Percentiles rank a stretch among this genome's conserved stretches.
These are phyloP conservation scores for Terana coerulea DNA, from an alignment of 768 basidiomycete species.

Conservation along the genomic window DNA sequence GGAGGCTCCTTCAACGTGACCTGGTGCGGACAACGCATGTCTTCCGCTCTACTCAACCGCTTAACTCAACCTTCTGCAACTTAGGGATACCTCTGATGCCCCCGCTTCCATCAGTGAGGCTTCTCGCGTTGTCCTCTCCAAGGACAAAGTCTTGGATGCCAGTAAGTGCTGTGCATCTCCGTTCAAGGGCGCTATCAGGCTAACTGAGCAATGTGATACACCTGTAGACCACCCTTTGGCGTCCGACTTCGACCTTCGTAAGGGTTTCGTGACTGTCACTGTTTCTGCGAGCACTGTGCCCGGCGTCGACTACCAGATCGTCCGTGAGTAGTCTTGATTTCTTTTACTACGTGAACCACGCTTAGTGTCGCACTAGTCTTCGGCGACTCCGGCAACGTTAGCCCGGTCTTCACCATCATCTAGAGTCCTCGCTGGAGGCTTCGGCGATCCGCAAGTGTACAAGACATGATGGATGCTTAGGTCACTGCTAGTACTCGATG, in stretches of 20 bases:
- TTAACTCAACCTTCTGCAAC: background rate
- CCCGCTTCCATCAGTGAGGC: constrained; percentile 32
- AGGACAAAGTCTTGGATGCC: constrained; percentile 34
- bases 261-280: constrained; percentile 34
- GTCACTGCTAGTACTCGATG: too few species aligned
- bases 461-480: too few species aligned
- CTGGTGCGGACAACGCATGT: constrained; percentile 37
- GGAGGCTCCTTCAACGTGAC: constrained; percentile 36
- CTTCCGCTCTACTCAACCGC: constrained; percentile 17
- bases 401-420: constrained; percentile 24
- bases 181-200: background rate
- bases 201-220: too few species aligned
- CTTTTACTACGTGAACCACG: background rate
- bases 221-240: constrained; percentile 41
- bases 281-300: constrained; percentile 32
- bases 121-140: constrained; percentile 44
- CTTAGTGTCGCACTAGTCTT: constrained; percentile 30
- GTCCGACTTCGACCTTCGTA: constrained; percentile 36
- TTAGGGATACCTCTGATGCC: constrained; percentile 39
- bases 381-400: constrained; percentile 44
- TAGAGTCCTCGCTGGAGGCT: background rate
- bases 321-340: constrained; percentile 39
- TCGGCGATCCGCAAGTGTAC: too few species aligned
- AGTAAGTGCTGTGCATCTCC: constrained; percentile 31
- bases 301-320: constrained; percentile 42